These are phyloP conservation scores for Alternaria rosae DNA, from an alignment of 2,329 filamentous ascomycete species.

Conservation along the genomic window DNA sequence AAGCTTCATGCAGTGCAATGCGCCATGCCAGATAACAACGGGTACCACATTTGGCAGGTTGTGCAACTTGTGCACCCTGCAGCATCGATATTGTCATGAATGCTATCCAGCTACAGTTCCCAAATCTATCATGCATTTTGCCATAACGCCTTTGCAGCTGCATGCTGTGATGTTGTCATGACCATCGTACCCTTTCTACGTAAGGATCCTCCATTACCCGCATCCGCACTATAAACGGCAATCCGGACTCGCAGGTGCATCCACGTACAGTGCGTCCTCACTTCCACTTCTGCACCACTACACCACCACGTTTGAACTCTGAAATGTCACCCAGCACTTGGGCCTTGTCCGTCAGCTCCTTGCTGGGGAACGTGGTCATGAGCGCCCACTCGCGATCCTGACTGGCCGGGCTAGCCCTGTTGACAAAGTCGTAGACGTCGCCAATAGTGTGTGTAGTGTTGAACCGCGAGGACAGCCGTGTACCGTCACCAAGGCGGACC, in stretches of 20 bases:
- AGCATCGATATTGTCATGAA: constrained; percentile 1
- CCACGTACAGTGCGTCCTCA: constrained; percentile 16
- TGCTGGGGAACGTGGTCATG: constrained; percentile 83
- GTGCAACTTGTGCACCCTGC: constrained; percentile 10
- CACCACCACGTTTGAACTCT: constrained; percentile 61
- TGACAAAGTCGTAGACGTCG: constrained; percentile 78
- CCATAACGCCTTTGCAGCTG: neutral
- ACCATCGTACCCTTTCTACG: neutral
- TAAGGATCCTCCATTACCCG: neutral
- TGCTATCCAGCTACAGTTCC: neutral
- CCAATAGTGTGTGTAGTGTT: constrained; percentile 80
- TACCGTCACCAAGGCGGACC: constrained; percentile 80
- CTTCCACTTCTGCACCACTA: constrained; percentile 65
- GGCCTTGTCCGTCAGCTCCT: constrained; percentile 75
- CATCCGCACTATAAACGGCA: neutral
- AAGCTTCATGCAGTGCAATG: constrained; percentile 8
- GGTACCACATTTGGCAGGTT: constrained; percentile 5
- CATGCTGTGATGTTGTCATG: neutral
- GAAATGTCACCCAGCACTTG: constrained; percentile 56
- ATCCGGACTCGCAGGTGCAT: constrained; percentile 1
- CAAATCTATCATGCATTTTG: constrained; percentile 4
- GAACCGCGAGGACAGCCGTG: constrained; percentile 79
- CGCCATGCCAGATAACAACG: constrained; percentile 3
- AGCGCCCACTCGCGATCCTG: constrained; percentile 72
- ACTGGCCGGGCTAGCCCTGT: constrained; percentile 67